phyloP scores from a whole-genome alignment of 192 early-diverging fungal species.

The Gorgonomyces haynaldii region DNA sequence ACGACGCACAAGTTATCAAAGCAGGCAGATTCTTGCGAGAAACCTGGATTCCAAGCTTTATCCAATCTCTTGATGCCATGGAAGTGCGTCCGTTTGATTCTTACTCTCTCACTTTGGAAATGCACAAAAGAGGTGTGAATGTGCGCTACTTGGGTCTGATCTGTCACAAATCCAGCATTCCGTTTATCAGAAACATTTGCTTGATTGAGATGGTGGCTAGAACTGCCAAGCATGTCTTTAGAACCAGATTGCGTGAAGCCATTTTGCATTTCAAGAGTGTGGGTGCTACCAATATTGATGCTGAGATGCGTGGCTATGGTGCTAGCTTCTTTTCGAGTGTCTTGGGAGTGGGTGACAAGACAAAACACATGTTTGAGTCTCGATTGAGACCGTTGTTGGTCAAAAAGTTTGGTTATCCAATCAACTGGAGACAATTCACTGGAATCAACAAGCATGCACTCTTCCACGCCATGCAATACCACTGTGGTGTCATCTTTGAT shows the following conservation, averaged over 20 bases:
- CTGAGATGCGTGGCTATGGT: slow-evolving; percentile 30
- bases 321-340: slow-evolving; percentile 24
- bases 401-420: slow-evolving; percentile 27
- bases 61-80: slow-evolving; percentile 28
- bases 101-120: slow-evolving; percentile 15
- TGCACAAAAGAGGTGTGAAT: slow-evolving; percentile 39
- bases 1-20: slow-evolving; percentile 26
- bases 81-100: slow-evolving; percentile 37
- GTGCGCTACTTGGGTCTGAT: slow-evolving; percentile 40
- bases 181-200: slow-evolving; percentile 34
- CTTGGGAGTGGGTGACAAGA: slow-evolving; percentile 21
- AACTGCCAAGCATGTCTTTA: slow-evolving; percentile 30
- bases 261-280: slow-evolving; percentile 38
- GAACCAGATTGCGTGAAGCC: slow-evolving; percentile 19
- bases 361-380: slow-evolving; percentile 33
- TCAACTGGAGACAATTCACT: slow-evolving; percentile 17
- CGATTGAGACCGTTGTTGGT: slow-evolving; percentile 20
- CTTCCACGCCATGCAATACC: slow-evolving; percentile 41
- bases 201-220: slow-evolving; percentile 38
- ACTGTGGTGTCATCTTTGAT: slow-evolving; percentile 38
- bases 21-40: slow-evolving; percentile 32
- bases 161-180: slow-evolving; percentile 28
- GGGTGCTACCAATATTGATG: slow-evolving; percentile 39
- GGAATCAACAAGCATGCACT: slow-evolving; percentile 29
- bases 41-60: slow-evolving; percentile 30